These are phyloP conservation scores for Keithomyces neogunnii DNA, from an alignment of 2,329 filamentous ascomycete genomes.

Conservation along the genomic window DNA sequence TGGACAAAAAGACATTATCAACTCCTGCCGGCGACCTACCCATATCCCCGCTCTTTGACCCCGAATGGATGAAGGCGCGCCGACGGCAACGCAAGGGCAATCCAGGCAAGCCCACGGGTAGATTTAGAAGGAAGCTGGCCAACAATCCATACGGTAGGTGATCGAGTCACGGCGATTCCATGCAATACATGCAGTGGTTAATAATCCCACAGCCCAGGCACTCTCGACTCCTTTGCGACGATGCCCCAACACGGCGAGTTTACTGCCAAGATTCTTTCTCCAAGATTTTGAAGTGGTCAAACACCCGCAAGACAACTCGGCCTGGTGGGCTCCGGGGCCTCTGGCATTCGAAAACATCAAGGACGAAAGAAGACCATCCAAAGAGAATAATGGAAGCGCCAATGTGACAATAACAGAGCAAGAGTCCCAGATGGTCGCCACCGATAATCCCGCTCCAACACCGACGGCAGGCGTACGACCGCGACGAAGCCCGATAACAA, in stretches of 20 bases:
- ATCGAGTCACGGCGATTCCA: not conserved
- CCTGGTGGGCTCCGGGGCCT: slow-evolving; percentile 49
- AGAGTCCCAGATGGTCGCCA: not conserved
- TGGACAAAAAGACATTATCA: slow-evolving; percentile 31
- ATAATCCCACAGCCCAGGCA: slow-evolving; percentile 43
- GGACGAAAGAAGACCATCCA: not conserved
- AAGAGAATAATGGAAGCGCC: not conserved
- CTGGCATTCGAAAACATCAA: slow-evolving; percentile 22
- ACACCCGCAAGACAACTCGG: slow-evolving; percentile 42
- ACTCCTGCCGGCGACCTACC: slow-evolving; percentile 40
- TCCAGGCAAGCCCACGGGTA: slow-evolving; percentile 21
- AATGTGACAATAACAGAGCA: not conserved
- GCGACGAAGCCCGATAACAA: slow-evolving; percentile 13
- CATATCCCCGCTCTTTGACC: slow-evolving; percentile 46
- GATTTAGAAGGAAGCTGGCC: slow-evolving; percentile 49
- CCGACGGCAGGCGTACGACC: not conserved
- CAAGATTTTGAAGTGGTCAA: slow-evolving; percentile 49
- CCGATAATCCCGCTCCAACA: not conserved
- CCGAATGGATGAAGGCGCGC: slow-evolving; percentile 35
- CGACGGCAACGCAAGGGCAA: slow-evolving; percentile 32
- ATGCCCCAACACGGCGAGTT: slow-evolving; percentile 39
- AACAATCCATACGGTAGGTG: slow-evolving; percentile 56
- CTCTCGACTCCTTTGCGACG: slow-evolving; percentile 51
- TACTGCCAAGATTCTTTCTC: slow-evolving; percentile 54
- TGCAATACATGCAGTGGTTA: slow-evolving; percentile 5